Conservation (phyloP, 768 basidiomycete genomes). For the Leucocoprinus sp. region DNA sequence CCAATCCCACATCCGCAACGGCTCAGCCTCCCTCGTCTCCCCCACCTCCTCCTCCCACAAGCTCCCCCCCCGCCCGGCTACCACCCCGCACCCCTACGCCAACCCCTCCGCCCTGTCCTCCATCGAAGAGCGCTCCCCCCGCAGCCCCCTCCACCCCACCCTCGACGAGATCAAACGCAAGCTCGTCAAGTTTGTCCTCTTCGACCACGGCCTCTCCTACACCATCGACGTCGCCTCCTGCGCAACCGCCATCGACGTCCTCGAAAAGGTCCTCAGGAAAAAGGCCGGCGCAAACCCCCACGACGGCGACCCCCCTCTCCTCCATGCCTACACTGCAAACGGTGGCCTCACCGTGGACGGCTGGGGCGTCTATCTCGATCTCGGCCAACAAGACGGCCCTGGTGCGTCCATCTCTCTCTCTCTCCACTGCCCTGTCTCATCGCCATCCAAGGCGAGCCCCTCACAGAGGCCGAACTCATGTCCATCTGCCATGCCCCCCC, state of each 20-base stretch:
- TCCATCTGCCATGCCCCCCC: constrained; percentile 77
- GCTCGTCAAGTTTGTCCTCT: constrained; percentile 81
- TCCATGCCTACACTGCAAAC: constrained; percentile 24
- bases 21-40: constrained; percentile 40
- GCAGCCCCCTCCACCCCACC: constrained; percentile 40
- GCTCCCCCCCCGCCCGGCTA: constrained; percentile 34
- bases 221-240: constrained; percentile 80
- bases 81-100: constrained; percentile 52
- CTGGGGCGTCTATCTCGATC: constrained; percentile 78
- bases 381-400: constrained; percentile 42
- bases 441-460: constrained; percentile 46
- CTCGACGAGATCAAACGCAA: constrained; percentile 77
- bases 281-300: constrained; percentile 44
- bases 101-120: constrained; percentile 52
- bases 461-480: constrained; percentile 76
- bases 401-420: constrained; percentile 29
- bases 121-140: constrained; percentile 58
- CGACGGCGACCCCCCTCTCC: constrained; percentile 33
- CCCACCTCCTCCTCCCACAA: constrained; percentile 30
- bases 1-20: constrained; percentile 28
- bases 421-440: constrained; percentile 3
- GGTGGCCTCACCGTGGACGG: constrained; percentile 79
- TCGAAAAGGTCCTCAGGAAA: constrained; percentile 85
- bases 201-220: constrained; percentile 70
- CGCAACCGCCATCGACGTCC: constrained; percentile 73